phyloP scores from a whole-genome alignment of 2,329 filamentous ascomycete genomes.

The Dichotomopilus funicola region DNA sequence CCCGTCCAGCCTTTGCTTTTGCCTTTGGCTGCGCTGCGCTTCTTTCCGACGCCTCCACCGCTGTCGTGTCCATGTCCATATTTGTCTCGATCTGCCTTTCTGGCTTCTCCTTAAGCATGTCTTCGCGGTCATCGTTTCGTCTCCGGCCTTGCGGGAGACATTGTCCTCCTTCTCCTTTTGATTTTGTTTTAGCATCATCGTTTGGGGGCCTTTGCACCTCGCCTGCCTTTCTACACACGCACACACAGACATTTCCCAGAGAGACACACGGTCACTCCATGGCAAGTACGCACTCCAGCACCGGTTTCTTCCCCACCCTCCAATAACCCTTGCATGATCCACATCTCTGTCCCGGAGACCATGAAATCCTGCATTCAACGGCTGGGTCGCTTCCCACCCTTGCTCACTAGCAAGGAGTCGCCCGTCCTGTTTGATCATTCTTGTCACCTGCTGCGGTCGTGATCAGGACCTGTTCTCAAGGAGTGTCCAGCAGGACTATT shows the following conservation, averaged over 20 bases:
- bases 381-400: constrained; percentile 19
- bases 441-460: constrained; percentile 13
- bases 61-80: constrained; percentile 1
- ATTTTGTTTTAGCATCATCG: neutral
- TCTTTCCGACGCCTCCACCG: constrained; percentile 9
- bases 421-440: constrained; percentile 4
- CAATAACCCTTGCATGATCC: constrained; percentile 24
- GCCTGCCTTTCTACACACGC: constrained; percentile 7
- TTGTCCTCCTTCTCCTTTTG: neutral
- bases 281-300: constrained; percentile 1
- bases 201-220: neutral
- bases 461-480: neutral
- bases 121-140: neutral
- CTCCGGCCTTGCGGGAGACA: neutral
- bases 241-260: neutral
- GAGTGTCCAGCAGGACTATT: no score
- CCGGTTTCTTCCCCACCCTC: constrained; percentile 12
- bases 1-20: constrained; percentile 18
- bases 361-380: constrained; percentile 27
- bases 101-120: neutral
- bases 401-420: constrained; percentile 16
- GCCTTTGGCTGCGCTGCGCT: constrained; percentile 2
- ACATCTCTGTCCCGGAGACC: constrained; percentile 18
- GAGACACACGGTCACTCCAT: neutral
- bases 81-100: constrained; percentile 1